phyloP scores from a whole-genome alignment of 495 filamentous ascomycete species.

The Aspergillus avenaceus region DNA sequence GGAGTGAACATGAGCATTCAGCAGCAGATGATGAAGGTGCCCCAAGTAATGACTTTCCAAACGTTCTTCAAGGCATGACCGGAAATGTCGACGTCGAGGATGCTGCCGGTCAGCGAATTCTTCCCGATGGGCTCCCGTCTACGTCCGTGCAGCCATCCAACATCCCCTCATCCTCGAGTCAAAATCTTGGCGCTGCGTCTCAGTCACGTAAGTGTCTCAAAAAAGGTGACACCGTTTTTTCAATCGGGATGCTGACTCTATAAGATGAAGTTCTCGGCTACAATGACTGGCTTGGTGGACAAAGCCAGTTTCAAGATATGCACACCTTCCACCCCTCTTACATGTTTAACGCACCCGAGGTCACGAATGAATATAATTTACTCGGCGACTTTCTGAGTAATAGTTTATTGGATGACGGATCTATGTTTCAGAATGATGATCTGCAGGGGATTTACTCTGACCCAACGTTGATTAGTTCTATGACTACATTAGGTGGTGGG shows the following conservation, averaged over 20 bases:
- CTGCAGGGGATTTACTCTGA: constrained; percentile 53
- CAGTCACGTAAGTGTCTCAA: constrained; percentile 67
- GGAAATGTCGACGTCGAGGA: constrained; percentile 37
- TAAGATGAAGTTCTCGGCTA: constrained; percentile 54
- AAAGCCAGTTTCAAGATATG: constrained; percentile 88
- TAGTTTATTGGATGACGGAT: constrained; percentile 76
- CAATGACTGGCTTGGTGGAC: constrained; percentile 65
- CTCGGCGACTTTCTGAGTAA: constrained; percentile 93
- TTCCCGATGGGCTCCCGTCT: constrained; percentile 31
- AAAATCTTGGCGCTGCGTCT: constrained; percentile 52
- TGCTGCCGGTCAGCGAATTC: constrained; percentile 39
- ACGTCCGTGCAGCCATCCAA: constrained; percentile 32
- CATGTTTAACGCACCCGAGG: constrained; percentile 92
- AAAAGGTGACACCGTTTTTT: constrained; percentile 16
- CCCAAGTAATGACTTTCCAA: constrained; percentile 42
- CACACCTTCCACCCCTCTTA: constrained; percentile 90
- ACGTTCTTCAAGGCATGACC: constrained; percentile 35
- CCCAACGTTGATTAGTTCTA: constrained; percentile 48
- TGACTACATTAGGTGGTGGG: constrained; percentile 33
- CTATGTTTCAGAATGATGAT: constrained; percentile 60
- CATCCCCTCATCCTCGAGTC: constrained; percentile 30
- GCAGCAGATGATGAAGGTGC: constrained; percentile 55
- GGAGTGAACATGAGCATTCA: constrained; percentile 61
- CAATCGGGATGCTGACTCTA: constrained; percentile 21
- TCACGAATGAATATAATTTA: constrained; percentile 91